A percentile compares a stretch with the other conserved stretches of the same genome.
Conservation (phyloP, 352 stramenopile genomes). For the Globisporangium yorkense region DNA sequence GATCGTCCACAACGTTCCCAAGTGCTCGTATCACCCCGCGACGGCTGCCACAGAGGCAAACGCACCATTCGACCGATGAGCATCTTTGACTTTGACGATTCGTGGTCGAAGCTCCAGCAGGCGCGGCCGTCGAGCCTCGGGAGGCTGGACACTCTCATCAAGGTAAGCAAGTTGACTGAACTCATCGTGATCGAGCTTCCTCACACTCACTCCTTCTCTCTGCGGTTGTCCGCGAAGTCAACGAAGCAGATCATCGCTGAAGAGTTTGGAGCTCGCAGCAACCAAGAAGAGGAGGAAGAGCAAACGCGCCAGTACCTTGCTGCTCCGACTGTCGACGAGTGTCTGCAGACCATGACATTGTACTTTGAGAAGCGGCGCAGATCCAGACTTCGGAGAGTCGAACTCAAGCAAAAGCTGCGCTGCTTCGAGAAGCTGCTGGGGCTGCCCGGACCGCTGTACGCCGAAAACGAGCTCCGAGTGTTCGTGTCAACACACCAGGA, state of each 20-base stretch:
- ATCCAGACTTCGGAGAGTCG: not conserved
- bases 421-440: slow-evolving; percentile 11
- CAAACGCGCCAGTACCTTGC: not conserved
- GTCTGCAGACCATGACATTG: slow-evolving; percentile 1
- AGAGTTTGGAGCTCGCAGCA: slow-evolving; percentile 7
- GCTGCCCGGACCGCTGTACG: slow-evolving; percentile 1
- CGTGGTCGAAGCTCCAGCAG: slow-evolving; percentile 8
- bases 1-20: not conserved
- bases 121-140: slow-evolving; percentile 1
- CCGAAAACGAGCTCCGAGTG: slow-evolving; percentile 10
- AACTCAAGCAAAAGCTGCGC: slow-evolving; percentile 10
- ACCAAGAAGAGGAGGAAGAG: slow-evolving; percentile 5
- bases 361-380: slow-evolving; percentile 5
- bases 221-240: not conserved
- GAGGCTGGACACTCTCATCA: slow-evolving; percentile 9
- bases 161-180: not conserved
- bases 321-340: slow-evolving; percentile 1
- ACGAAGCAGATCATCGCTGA: slow-evolving; percentile 5
- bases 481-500: slow-evolving; percentile 27
- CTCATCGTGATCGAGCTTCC: not conserved
- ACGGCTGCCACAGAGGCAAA: not conserved
- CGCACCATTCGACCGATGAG: slow-evolving; percentile 3
- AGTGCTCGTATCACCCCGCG: not conserved
- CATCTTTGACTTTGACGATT: slow-evolving; percentile 14
- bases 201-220: not conserved